Evolutionary conservation across 2,329 filamentous ascomycete species (phyloP).

Genomic region (Colletotrichum caudatum): DNA sequence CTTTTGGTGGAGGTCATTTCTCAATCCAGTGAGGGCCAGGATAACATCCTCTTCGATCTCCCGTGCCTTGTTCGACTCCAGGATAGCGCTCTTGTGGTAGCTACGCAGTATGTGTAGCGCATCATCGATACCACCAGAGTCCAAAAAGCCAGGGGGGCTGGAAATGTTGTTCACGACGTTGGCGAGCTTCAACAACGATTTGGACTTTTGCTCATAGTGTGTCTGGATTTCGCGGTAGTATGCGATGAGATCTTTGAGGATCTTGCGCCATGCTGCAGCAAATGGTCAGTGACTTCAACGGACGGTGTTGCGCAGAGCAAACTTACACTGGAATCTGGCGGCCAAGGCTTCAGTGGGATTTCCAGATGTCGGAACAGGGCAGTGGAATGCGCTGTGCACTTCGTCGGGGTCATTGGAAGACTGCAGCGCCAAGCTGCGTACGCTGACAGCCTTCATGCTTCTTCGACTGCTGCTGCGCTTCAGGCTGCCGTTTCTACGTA

Average conservation of each 20-base stretch:
- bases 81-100: slow-evolving; percentile 84
- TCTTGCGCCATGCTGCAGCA: slow-evolving; percentile 85
- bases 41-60: slow-evolving; percentile 95
- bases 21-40: slow-evolving; percentile 83
- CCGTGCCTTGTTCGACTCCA: slow-evolving; percentile 87
- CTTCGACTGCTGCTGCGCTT: slow-evolving; percentile 83
- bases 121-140: slow-evolving; percentile 87
- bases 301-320: neutral
- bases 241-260: slow-evolving; percentile 91
- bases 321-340: slow-evolving; percentile 86
- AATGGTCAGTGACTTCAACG: neutral
- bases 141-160: slow-evolving; percentile 80
- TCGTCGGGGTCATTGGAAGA: slow-evolving; percentile 76
- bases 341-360: slow-evolving; percentile 90
- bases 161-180: slow-evolving; percentile 86
- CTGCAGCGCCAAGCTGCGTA: slow-evolving; percentile 81
- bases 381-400: slow-evolving; percentile 86
- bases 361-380: slow-evolving; percentile 87
- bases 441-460: slow-evolving; percentile 87
- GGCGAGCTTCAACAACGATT: slow-evolving; percentile 83
- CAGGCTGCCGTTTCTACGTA: slow-evolving; percentile 79
- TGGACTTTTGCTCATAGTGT: slow-evolving; percentile 88
- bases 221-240: slow-evolving; percentile 94
- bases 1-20: slow-evolving; percentile 92
- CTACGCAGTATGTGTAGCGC: slow-evolving; percentile 83